Evolutionary conservation across 2,329 filamentous ascomycete species (phyloP), one percentile per base, ranked within the genome.

Genomic region (Colletotrichum sp.): DNA sequence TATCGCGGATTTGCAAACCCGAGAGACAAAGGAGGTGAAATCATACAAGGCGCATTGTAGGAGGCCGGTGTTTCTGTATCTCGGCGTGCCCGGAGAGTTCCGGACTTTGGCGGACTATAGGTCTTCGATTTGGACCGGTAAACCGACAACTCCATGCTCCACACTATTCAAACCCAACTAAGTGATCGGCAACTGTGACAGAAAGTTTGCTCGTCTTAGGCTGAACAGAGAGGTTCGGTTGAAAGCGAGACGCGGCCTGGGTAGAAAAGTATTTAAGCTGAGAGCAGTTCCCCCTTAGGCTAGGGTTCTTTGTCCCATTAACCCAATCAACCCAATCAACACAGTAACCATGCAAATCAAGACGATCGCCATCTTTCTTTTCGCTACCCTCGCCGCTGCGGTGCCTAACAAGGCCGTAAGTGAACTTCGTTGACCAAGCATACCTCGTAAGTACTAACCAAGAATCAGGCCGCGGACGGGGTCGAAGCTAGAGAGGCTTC

Each of bases 261-360:
- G 10, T 7, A 52, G 10, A 52, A 52, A 49, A 21, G 44, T 13
- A 52, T 52, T 52, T 52, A 52, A 52, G 7, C 44, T 52, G 44
- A 21, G 7, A 21, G 9, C 2, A 21, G 18, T 49, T 21, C 9
- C 10, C 18, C 18, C n/a, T 12, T 6, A 3, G 16, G 4, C 1
- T 10, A 0, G 8, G 15, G 5, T 0, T 3, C 5, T 3, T 44
- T 18, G 0, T 18, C 8, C 8, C 1, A 18, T 44, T 2, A 18
- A 44, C 16, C 7, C 16, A 44, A 2, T 9, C 44, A 52, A 21
- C 6, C 0, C 44, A 1, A 21, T 13, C n/a, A 52, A 21, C 10
- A 52, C n/a, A 52, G n/a, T 1, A 52, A 21, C 10, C 44, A 52
- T 52, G 44, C 44, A 52, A 21, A 52, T 52, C n/a, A 52, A 52